phyloP scores from a whole-genome alignment of 345 rosid species.

The Atalantia buxifolia region DNA sequence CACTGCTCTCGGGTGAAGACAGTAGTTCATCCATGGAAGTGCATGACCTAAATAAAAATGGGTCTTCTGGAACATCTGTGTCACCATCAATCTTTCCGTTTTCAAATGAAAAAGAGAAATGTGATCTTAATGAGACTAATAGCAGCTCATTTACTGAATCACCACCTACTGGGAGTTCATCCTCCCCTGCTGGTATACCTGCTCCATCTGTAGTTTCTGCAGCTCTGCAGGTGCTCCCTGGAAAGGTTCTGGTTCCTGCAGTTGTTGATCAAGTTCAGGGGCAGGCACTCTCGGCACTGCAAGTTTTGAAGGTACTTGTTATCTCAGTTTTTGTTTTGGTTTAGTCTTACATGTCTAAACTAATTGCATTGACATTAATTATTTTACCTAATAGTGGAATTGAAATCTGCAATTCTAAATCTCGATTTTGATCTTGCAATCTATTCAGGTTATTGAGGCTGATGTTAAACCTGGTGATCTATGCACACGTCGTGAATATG shows the following conservation, averaged over 20 bases:
- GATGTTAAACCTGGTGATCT: conserved; percentile 69
- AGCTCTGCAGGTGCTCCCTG: conserved; percentile 64
- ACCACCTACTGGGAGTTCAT: conserved; percentile 32
- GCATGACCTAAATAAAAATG: conserved; percentile 30
- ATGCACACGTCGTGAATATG: conserved; percentile 91
- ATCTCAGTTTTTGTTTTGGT: not conserved
- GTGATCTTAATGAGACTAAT: conserved; percentile 30
- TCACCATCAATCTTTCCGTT: conserved; percentile 34
- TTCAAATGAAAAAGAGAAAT: conserved; percentile 27
- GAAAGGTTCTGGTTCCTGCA: conserved; percentile 78
- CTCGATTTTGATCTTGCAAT: conserved; percentile 4
- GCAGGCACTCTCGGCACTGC: conserved; percentile 85
- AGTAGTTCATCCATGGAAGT: conserved; percentile 37
- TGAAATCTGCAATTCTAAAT: not conserved
- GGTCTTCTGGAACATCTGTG: conserved; percentile 27
- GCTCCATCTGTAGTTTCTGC: conserved; percentile 75
- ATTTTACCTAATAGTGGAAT: not conserved
- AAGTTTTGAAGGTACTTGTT: conserved; percentile 71
- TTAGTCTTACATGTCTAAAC: not conserved
- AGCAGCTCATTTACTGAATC: conserved; percentile 31
- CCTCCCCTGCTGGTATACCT: conserved; percentile 68
- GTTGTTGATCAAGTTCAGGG: conserved; percentile 86
- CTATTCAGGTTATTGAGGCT: conserved; percentile 73
- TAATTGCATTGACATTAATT: not conserved
- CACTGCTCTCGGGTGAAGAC: conserved; percentile 24